Evolutionary conservation across 2,329 filamentous ascomycete species (phyloP).

Genomic region (Huntiella omanensis): DNA sequence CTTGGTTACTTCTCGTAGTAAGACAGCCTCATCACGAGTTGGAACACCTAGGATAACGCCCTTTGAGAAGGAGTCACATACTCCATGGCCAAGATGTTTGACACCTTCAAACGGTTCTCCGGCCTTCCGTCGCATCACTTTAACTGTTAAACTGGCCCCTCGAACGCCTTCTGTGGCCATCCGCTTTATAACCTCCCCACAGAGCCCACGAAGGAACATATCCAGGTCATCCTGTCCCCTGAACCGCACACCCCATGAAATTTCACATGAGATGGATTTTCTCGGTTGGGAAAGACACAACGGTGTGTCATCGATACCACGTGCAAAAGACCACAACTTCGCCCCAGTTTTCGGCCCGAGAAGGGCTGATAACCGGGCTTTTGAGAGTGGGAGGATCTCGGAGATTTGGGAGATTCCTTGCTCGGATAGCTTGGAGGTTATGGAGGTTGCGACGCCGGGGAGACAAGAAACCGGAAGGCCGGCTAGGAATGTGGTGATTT

Average conservation of each 20-base stretch:
- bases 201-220: slow-evolving; percentile 72
- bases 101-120: slow-evolving; percentile 81
- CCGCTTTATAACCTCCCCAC: slow-evolving; percentile 65
- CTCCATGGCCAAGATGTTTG: slow-evolving; percentile 88
- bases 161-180: slow-evolving; percentile 70
- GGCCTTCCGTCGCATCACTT: slow-evolving; percentile 73
- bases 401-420: slow-evolving; percentile 66
- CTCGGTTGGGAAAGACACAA: slow-evolving; percentile 71
- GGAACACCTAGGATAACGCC: slow-evolving; percentile 66
- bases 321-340: slow-evolving; percentile 75
- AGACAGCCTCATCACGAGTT: slow-evolving; percentile 51
- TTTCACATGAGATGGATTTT: slow-evolving; percentile 91
- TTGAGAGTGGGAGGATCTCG: slow-evolving; percentile 60
- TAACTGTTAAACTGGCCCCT: slow-evolving; percentile 77
- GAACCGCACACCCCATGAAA: slow-evolving; percentile 96
- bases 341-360: slow-evolving; percentile 86
- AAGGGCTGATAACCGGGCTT: slow-evolving; percentile 51
- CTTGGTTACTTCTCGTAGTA: slow-evolving; percentile 69
- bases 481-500: slow-evolving; percentile 58
- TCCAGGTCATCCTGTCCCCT: slow-evolving; percentile 83
- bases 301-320: slow-evolving; percentile 70
- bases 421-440: slow-evolving; percentile 73
- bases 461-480: slow-evolving; percentile 61
- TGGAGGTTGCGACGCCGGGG: slow-evolving; percentile 82
- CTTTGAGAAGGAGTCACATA: slow-evolving; percentile 88